Evolutionary conservation across 768 basidiomycete species (phyloP).

Genomic region (Lyophyllum semitale): DNA sequence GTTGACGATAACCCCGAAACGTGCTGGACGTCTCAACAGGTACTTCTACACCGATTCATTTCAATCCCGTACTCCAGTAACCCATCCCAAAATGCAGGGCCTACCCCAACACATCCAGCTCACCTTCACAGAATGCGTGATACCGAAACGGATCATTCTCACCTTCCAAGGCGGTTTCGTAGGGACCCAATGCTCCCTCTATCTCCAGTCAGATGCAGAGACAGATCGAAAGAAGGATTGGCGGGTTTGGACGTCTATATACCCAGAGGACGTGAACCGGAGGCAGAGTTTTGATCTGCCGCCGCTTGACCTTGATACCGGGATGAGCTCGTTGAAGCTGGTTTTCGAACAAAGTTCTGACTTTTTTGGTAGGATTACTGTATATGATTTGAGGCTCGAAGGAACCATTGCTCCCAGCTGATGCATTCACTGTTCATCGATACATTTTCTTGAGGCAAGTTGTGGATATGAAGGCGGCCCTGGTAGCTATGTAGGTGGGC

Average conservation of each 20-base stretch:
- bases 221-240: constrained; percentile 46
- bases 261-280: constrained; percentile 80
- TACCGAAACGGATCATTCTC: constrained; percentile 55
- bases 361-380: constrained; percentile 60
- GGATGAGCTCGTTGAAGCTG: constrained; percentile 55
- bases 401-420: constrained; percentile 3
- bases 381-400: constrained; percentile 16
- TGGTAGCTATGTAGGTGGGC: no score
- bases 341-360: constrained; percentile 83
- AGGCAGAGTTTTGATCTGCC: constrained; percentile 65
- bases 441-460: no score
- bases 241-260: constrained; percentile 55
- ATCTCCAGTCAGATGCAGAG: constrained; percentile 29
- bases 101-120: constrained; percentile 77
- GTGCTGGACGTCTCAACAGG: constrained; percentile 86
- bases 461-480: no score
- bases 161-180: constrained; percentile 91
- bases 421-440: not conserved
- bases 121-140: constrained; percentile 52
- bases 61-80: not conserved
- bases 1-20: constrained; percentile 75
- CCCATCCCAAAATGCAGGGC: constrained; percentile 49
- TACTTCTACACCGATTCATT: constrained; percentile 20
- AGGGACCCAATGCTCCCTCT: constrained; percentile 62
- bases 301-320: constrained; percentile 21